These are phyloP conservation scores for Colletotrichum filicis DNA, from an alignment of 2,329 filamentous ascomycete species.

Conservation along the genomic window DNA sequence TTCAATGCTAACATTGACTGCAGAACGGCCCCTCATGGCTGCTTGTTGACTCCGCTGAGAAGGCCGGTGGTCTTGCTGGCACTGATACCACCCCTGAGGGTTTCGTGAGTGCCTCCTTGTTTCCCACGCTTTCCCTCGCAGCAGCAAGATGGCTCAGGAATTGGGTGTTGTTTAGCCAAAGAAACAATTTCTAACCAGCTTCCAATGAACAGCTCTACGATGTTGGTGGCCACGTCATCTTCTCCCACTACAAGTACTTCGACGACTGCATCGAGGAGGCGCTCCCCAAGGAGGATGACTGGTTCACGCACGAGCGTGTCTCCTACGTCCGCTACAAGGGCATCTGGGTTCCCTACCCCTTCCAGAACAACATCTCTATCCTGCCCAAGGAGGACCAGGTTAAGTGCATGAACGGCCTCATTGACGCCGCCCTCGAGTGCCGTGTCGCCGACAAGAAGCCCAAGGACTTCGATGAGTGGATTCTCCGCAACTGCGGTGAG, in stretches of 20 bases:
- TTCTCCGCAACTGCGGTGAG: slow-evolving; percentile 88
- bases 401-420: slow-evolving; percentile 92
- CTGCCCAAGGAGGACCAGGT: slow-evolving; percentile 97
- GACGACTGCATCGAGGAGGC: slow-evolving; percentile 99
- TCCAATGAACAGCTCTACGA: slow-evolving; percentile 82
- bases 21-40: slow-evolving; percentile 95
- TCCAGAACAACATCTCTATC: slow-evolving; percentile 99
- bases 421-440: slow-evolving; percentile 89
- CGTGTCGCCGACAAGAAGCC: slow-evolving; percentile 92
- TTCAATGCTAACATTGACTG: slow-evolving; percentile 18
- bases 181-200: slow-evolving; percentile 15
- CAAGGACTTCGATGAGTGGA: slow-evolving; percentile 98
- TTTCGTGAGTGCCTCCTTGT: slow-evolving; percentile 77
- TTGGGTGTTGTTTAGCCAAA: background rate
- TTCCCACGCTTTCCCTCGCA: background rate
- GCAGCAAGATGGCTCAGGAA: background rate
- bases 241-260: slow-evolving; percentile 99
- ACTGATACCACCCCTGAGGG: slow-evolving; percentile 96
- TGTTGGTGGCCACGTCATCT: slow-evolving; percentile 97
- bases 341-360: slow-evolving; percentile 97
- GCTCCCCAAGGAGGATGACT: slow-evolving; percentile 91
- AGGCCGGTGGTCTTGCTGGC: slow-evolving; percentile 92
- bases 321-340: slow-evolving; percentile 98
- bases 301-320: slow-evolving; percentile 98
- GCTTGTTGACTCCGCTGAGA: slow-evolving; percentile 92